Evolutionary conservation across 129 eudicot genomes (phyloP), one percentile per base, ranked within the genome.

Genomic region (Flaveria brownii): DNA sequence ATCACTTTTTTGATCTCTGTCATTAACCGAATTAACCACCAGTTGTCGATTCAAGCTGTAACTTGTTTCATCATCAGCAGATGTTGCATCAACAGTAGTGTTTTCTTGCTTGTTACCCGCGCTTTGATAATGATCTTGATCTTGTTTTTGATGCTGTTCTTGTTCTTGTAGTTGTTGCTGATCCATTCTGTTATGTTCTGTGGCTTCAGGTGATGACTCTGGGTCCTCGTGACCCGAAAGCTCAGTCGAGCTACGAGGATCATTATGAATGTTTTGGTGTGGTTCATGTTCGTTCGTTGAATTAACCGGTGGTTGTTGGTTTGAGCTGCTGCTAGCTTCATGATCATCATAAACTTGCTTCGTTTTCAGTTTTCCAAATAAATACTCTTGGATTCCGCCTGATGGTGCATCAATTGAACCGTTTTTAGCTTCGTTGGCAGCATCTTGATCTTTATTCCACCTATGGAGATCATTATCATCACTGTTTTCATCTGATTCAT

Each of bases 221-320:
- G 81, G 83, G 76, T 78, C 82, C 25, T 82, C 88, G 4, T 78
- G 83, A 71, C 82, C 80, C 6, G 82, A 78, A 18, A 85, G 78
- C 45, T 72, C 85, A 7, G 73, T 71, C 6, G 83, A 76, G 80
- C 79, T 68, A 30, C 79, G 81, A 41, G 82, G 82, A 70, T 83
- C 88, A 63, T 63, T 62, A 60, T 67, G 64, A 54, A 28, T 16
- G 74, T 54, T 67, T 23, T 7, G 74, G 57, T 46, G 57, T 18
- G 50, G 14, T 45, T 45, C 14, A 45, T 84, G 65, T 54, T 62
- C 80, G 6, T 62, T 59, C 14, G 42, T 28, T 10, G 77, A 56
- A 71, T 17, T 23, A 72, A 79, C 61, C 26, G 2, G 66, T 6
- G 59, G 49, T n/a, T 71, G 73, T 76, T 70, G 80, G 73, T 77